Evolutionary conservation across 2,329 filamentous ascomycete species (phyloP), one percentile per base, ranked within the genome.

Genomic region (Colletotrichum agaves): DNA sequence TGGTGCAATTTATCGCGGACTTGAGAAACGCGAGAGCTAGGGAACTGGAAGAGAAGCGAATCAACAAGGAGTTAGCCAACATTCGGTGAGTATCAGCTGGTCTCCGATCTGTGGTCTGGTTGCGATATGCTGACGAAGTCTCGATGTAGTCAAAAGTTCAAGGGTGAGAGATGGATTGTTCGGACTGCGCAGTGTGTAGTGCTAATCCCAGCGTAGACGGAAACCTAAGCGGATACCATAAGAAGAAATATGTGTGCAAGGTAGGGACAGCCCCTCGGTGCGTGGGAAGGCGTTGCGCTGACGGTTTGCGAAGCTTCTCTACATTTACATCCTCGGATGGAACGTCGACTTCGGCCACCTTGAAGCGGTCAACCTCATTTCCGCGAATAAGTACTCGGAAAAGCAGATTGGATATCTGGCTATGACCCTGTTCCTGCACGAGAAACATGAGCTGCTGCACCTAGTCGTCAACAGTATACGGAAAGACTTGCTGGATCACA

Each of bases 191-290:
- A 31, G 19, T 44, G 33, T 69, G 27, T 10, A 15, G 63, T 55
- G 67, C 76, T 79, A 75, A 71, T 79, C 65, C 47, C 50, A 46
- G 53, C 63, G 67, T 70, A 90, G 93, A 96, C 79, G 94, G 94
- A 71, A 96, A 87, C 77, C 84, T 99, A 66, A 97, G 91, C 77
- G 97, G 96, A 72, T 99, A 99, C 78, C 94, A 98, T 85, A 98
- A 97, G 86, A 99, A 99, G 88, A 99, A 99, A 92, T 99, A 99
- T 78, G 96, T 99, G 73, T 99, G 96, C 93, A 99, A 99, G 85
- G 87, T 89, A 82, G 62, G 78, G 13, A 19, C 52, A 21, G 59
- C 5, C n/a, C 19, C 10, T 33, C 17, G 27, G 19, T 63, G 27
- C 57, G 57, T 66, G 62, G 35, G 21, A 50, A 31, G 50, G 35